Percentiles rank a stretch among this genome's conserved stretches.
Evolutionary conservation across 2,329 filamentous ascomycete genomes (phyloP).

Genomic region (Pseudogymnoascus sp.): DNA sequence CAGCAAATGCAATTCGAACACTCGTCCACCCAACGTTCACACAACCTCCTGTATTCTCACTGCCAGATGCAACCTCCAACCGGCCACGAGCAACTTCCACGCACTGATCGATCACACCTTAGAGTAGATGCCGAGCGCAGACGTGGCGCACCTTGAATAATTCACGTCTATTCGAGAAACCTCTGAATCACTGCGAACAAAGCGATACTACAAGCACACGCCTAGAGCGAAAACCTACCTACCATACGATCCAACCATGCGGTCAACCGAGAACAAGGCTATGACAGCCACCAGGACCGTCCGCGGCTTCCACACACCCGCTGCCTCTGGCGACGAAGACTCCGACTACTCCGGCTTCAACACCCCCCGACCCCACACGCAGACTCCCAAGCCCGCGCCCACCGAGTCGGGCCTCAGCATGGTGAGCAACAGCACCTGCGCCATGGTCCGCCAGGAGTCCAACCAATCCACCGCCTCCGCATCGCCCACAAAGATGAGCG

Average conservation of each 20-base stretch:
- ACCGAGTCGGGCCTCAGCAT: slow-evolving; percentile 25
- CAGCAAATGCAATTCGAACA: slow-evolving; percentile 1
- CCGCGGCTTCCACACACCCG: slow-evolving; percentile 28
- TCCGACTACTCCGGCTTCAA: slow-evolving; percentile 38
- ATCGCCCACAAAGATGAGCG: slow-evolving; percentile 48
- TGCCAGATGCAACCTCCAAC: slow-evolving; percentile 26
- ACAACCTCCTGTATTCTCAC: neutral
- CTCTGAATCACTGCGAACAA: neutral
- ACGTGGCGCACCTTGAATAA: slow-evolving; percentile 28
- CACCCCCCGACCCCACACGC: slow-evolving; percentile 26
- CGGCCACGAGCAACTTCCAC: slow-evolving; percentile 25
- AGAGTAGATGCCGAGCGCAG: slow-evolving; percentile 28
- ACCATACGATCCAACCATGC: neutral
- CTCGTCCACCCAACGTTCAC: neutral
- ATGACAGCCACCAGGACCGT: slow-evolving; percentile 24
- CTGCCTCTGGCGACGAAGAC: slow-evolving; percentile 46
- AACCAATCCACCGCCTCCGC: slow-evolving; percentile 27
- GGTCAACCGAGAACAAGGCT: slow-evolving; percentile 4
- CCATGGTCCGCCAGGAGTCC: slow-evolving; percentile 52
- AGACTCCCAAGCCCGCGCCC: slow-evolving; percentile 27
- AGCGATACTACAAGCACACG: neutral
- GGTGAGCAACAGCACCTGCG: slow-evolving; percentile 32
- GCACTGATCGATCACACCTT: slow-evolving; percentile 28
- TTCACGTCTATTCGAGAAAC: neutral
- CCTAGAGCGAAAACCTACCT: neutral